Evolutionary conservation across 2,329 filamentous ascomycete species (phyloP).

Genomic region (Penicillium oxalicum): DNA sequence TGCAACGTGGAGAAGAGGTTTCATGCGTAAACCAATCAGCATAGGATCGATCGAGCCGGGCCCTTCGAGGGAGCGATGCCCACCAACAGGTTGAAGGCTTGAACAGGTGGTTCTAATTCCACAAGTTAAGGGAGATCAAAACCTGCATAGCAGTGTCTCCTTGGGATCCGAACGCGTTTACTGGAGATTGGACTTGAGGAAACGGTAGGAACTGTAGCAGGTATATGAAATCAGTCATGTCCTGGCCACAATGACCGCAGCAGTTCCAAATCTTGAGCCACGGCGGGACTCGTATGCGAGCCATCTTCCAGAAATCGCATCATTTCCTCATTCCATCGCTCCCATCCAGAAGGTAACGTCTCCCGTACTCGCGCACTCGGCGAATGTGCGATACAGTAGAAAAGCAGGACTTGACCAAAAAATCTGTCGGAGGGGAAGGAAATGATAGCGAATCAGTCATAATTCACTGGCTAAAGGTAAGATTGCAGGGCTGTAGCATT

Average conservation of each 20-base stretch:
- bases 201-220: no score
- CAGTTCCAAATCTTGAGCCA: conserved; percentile 37
- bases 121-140: no score
- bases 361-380: conserved; percentile 30
- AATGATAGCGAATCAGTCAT: no score
- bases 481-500: neutral
- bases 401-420: conserved; percentile 40
- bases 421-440: conserved; percentile 21
- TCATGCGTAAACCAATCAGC: no score
- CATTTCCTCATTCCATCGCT: conserved; percentile 40
- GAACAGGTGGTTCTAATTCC: no score
- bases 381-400: conserved; percentile 38
- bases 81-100: no score
- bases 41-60: no score
- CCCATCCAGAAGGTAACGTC: conserved; percentile 35
- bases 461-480: neutral
- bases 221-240: conserved; percentile 4
- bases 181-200: no score
- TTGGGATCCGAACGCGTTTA: no score
- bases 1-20: no score
- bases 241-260: conserved; percentile 26
- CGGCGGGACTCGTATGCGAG: conserved; percentile 33
- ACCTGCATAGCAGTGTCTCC: no score
- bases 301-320: conserved; percentile 36
- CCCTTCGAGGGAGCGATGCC: no score